Percentiles rank a stretch among this genome's conserved stretches.
These are phyloP conservation scores for Penicillium olsonii DNA, from an alignment of 2,329 filamentous ascomycete genomes.

Conservation along the genomic window DNA sequence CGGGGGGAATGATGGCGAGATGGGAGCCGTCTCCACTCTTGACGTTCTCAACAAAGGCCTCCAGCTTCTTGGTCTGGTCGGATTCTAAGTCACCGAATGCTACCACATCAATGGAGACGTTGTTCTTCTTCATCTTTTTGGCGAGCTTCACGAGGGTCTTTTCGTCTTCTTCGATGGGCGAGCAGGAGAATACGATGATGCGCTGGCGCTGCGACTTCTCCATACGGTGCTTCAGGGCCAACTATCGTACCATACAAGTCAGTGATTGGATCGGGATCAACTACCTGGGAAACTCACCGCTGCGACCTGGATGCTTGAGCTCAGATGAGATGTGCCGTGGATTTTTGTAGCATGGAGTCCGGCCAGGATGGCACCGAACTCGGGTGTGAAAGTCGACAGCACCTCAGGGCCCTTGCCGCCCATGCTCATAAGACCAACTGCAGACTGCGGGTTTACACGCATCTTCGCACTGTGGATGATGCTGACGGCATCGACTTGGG, in stretches of 20 bases:
- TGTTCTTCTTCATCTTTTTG: constrained; percentile 99
- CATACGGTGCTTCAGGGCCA: constrained; percentile 95
- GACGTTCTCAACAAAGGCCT: constrained; percentile 89
- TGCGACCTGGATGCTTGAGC: constrained; percentile 93
- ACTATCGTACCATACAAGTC: constrained; percentile 52
- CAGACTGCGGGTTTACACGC: constrained; percentile 92
- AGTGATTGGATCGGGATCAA: constrained; percentile 12
- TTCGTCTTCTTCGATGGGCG: constrained; percentile 84
- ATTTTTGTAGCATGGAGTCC: constrained; percentile 94
- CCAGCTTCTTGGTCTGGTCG: constrained; percentile 84
- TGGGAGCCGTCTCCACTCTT: constrained; percentile 90
- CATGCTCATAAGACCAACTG: constrained; percentile 98
- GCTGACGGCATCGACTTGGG: constrained; percentile 91
- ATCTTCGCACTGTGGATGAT: constrained; percentile 96
- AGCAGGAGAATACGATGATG: constrained; percentile 96
- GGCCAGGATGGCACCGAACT: constrained; percentile 92
- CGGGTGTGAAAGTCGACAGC: constrained; percentile 90
- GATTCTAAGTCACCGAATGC: constrained; percentile 92
- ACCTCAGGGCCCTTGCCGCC: constrained; percentile 96
- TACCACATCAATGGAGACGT: constrained; percentile 90
- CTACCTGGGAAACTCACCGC: constrained; percentile 63
- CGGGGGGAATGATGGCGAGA: constrained; percentile 85
- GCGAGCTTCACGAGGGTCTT: constrained; percentile 85
- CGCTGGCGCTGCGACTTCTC: constrained; percentile 96
- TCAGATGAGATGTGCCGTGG: constrained; percentile 80